Conservation (phyloP, 2,329 filamentous ascomycete species). For the Botrytis fragariae region DNA sequence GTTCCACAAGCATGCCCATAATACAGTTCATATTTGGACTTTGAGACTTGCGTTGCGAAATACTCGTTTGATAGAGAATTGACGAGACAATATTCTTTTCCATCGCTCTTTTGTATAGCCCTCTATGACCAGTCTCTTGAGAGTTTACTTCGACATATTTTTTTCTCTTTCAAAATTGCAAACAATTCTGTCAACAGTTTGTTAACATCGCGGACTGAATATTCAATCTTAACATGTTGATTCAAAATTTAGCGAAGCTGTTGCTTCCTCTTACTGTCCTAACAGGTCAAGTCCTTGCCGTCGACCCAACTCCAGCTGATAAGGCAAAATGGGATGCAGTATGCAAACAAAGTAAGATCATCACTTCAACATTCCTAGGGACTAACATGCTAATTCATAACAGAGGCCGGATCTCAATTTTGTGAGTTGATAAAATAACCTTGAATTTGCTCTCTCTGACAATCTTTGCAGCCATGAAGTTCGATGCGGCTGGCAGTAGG, state of each 20-base stretch:
- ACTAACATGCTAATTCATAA: neutral
- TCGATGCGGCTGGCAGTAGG: conserved; percentile 5
- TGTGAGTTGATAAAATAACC: neutral
- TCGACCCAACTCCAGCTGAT: conserved; percentile 9
- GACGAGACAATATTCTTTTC: neutral
- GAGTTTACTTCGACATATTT: conserved; percentile 4
- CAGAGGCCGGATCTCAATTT: conserved; percentile 11
- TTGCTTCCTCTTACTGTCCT: conserved; percentile 6
- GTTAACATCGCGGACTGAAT: neutral
- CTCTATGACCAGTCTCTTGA: neutral
- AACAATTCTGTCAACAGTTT: neutral
- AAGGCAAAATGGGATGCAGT: conserved; percentile 11
- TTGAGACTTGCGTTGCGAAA: neutral
- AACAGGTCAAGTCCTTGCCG: conserved; percentile 2
- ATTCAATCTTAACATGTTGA: conserved; percentile 1
- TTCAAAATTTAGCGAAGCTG: neutral
- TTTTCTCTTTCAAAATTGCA: neutral
- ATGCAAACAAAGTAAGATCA: conserved; percentile 10
- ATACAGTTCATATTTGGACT: neutral
- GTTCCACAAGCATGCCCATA: neutral
- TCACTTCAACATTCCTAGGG: neutral
- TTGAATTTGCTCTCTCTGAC: neutral
- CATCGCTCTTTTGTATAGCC: conserved; percentile 6
- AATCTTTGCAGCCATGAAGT: neutral
- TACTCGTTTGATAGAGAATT: neutral